Evolutionary conservation across 768 basidiomycete species (phyloP).

Genomic region (Boletus vinaceobasis): DNA sequence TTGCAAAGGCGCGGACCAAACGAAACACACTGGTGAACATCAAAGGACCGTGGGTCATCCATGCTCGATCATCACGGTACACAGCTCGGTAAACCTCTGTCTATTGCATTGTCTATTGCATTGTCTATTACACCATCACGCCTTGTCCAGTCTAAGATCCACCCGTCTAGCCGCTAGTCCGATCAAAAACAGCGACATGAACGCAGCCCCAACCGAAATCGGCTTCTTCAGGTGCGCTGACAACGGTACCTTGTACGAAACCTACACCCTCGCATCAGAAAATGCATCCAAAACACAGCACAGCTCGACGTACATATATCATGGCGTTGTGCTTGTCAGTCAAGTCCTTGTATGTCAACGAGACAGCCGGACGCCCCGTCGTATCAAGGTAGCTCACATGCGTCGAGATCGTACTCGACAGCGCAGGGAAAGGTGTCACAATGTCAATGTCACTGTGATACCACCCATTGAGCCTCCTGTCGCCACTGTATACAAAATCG

Average conservation of each 20-base stretch:
- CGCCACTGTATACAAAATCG: conserved; percentile 10
- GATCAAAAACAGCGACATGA: conserved; percentile 61
- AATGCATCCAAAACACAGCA: background rate
- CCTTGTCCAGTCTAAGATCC: conserved; percentile 48
- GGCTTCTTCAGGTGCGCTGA: conserved; percentile 87
- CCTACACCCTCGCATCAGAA: conserved; percentile 43
- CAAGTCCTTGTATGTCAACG: conserved; percentile 66
- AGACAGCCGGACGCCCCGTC: conserved; percentile 76
- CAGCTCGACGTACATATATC: conserved; percentile 69
- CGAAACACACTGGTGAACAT: conserved; percentile 14
- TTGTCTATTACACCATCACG: conserved; percentile 14
- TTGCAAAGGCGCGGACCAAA: conserved; percentile 5
- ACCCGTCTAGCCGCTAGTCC: conserved; percentile 47
- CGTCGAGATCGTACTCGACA: conserved; percentile 55
- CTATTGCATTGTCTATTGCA: background rate
- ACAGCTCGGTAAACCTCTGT: background rate
- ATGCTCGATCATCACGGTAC: background rate
- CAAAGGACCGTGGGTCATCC: conserved; percentile 7
- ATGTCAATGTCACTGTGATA: conserved; percentile 70
- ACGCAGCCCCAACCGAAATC: conserved; percentile 67
- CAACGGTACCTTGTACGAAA: conserved; percentile 81
- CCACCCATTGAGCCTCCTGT: conserved; percentile 5
- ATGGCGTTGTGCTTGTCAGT: conserved; percentile 76
- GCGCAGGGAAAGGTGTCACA: conserved; percentile 72
- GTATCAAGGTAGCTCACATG: conserved; percentile 92